Evolutionary conservation across 805 yeast genomes (phyloP), one percentile per base, ranked within the genome.

Genomic region (Torulaspora maleeae): DNA sequence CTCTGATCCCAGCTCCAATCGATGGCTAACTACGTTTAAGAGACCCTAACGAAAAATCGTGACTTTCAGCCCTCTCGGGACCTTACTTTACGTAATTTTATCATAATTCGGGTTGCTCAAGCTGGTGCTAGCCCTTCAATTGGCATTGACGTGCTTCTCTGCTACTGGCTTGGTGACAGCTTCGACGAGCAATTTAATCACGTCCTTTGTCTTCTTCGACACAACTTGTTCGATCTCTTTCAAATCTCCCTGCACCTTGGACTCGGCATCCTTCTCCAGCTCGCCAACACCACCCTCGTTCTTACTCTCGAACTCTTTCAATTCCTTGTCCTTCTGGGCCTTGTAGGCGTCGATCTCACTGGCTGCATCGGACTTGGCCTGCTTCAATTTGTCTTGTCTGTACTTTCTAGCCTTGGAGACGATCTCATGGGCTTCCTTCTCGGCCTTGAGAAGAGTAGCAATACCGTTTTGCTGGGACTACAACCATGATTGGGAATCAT

Each of bases 361-460:
- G 53, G 88, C 84, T 29, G 99, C 99, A 66, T 93, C 98, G 19
- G 83, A 72, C 73, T 89, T 91, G 43, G 98, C 96, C 38, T 93
- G 90, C 78, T 91, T 93, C 66, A 93, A 77, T 54, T 89, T 85
- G 55, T 79, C 83, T 34, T 63, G 77, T 79, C 64, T 75, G 75
- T 83, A 88, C 58, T 82, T 77, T 75, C 98, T 86, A 19, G 99
- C 97, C 64, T 85, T 84, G 60, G 90, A 77, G 50, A 93, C 98
- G 53, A 90, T 86, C 58, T 83, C 90, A 58, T 95, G 97, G n/a
- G 99, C 98, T 60, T 87, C 91, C 71, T 86, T 88, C 73, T 93
- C 99, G 51, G 98, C 95, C 76, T 85, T 63, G 43, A 66, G 52
- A 42, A 66, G 50, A 29, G 68, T 61, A 32, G 67, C 67, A 50